Conservation (phyloP, 2,329 filamentous ascomycete genomes). For the Fulvia fulva region DNA sequence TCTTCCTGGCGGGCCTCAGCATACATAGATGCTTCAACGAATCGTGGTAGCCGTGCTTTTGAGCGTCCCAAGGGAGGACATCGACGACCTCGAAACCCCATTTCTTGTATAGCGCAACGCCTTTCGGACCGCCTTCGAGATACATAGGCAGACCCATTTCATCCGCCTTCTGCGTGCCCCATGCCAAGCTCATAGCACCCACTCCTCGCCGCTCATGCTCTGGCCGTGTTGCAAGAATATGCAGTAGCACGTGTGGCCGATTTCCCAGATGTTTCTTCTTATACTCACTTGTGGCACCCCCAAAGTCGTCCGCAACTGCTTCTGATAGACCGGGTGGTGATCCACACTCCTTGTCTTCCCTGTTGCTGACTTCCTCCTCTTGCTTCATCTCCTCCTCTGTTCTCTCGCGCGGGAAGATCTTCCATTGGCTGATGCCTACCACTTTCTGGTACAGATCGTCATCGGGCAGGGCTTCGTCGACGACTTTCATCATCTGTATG, state of each 20-base stretch:
- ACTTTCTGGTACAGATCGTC: constrained; percentile 21
- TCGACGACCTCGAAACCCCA: constrained; percentile 33
- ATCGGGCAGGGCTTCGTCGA: constrained; percentile 28
- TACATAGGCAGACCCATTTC: constrained; percentile 36
- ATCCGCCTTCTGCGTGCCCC: constrained; percentile 41
- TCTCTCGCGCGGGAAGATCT: constrained; percentile 25
- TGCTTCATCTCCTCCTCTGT: constrained; percentile 26
- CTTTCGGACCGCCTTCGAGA: constrained; percentile 39
- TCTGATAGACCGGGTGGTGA: constrained; percentile 18
- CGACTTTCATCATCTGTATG: constrained; percentile 24
- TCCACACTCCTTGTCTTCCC: constrained; percentile 17
- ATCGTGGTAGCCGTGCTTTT: constrained; percentile 23
- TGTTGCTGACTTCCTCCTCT: constrained; percentile 22
- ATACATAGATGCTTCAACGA: constrained; percentile 27
- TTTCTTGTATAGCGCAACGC: constrained; percentile 38
- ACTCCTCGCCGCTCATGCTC: constrained; percentile 40
- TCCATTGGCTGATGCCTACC: constrained; percentile 33
- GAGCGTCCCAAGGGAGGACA: constrained; percentile 28
- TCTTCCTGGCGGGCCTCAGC: constrained; percentile 21
- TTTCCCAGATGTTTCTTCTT: constrained; percentile 26
- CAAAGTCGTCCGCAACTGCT: constrained; percentile 23
- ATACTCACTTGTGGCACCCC: constrained; percentile 8
- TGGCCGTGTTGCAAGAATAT: constrained; percentile 36
- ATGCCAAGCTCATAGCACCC: constrained; percentile 36
- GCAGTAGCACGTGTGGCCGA: constrained; percentile 27